Percentiles rank a stretch among this genome's conserved stretches.
Conservation (phyloP, 805 yeast genomes). For the Pichia insulana region DNA sequence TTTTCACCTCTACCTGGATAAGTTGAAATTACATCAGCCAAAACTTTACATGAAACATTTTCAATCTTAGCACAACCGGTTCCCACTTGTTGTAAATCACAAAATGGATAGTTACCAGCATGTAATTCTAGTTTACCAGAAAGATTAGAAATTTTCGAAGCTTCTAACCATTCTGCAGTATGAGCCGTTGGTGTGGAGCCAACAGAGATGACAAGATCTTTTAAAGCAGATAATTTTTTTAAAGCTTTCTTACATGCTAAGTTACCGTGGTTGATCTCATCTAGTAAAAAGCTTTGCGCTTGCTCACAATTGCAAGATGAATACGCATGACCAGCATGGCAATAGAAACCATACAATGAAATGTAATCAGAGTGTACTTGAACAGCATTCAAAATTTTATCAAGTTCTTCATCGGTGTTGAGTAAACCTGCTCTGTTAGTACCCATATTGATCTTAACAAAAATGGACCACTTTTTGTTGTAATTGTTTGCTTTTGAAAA, state of each 20-base stretch:
- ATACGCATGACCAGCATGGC: slow-evolving; percentile 77
- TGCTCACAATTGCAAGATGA: slow-evolving; percentile 34
- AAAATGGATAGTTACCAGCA: slow-evolving; percentile 72
- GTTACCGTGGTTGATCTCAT: slow-evolving; percentile 50
- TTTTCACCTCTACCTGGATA: slow-evolving; percentile 49
- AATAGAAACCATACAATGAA: slow-evolving; percentile 57
- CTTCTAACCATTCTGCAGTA: slow-evolving; percentile 30
- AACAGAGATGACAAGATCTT: slow-evolving; percentile 47
- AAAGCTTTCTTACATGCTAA: slow-evolving; percentile 38
- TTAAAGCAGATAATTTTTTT: slow-evolving; percentile 28
- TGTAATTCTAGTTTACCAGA: slow-evolving; percentile 53
- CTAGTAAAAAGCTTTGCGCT: slow-evolving; percentile 41
- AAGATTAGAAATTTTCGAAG: slow-evolving; percentile 12
- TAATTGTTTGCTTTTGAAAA: slow-evolving; percentile 22
- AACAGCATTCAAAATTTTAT: slow-evolving; percentile 7
- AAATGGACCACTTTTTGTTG: slow-evolving; percentile 49
- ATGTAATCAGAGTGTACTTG: slow-evolving; percentile 23
- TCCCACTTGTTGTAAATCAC: slow-evolving; percentile 71
- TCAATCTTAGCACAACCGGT: slow-evolving; percentile 46
- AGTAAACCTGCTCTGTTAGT: slow-evolving; percentile 58
- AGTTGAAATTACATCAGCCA: slow-evolving; percentile 50
- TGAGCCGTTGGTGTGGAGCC: slow-evolving; percentile 83
- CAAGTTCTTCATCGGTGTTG: slow-evolving; percentile 17
- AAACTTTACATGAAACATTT: slow-evolving; percentile 42
- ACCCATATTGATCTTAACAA: slow-evolving; percentile 65